Evolutionary conservation across 2,329 filamentous ascomycete genomes (phyloP).

Genomic region (Xylaria sp.): DNA sequence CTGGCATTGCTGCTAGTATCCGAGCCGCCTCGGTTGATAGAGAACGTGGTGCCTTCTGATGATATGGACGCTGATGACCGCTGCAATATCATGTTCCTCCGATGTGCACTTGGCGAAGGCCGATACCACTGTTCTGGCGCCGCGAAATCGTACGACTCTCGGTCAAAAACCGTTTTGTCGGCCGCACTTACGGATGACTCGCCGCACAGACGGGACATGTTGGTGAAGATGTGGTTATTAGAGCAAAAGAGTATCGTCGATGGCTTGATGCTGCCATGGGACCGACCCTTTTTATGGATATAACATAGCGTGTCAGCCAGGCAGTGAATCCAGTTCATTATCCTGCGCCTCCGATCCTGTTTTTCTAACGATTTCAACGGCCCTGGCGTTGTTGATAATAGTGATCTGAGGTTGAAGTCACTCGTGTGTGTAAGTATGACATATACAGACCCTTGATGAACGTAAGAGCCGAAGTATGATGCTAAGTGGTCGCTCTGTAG

Average conservation of each 20-base stretch:
- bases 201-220: conserved; percentile 58
- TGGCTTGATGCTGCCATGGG: conserved; percentile 72
- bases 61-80: conserved; percentile 39
- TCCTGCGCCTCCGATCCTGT: conserved; percentile 60
- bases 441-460: conserved; percentile 66
- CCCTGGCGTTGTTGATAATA: conserved; percentile 66
- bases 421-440: conserved; percentile 69
- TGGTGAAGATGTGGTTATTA: conserved; percentile 69
- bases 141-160: conserved; percentile 74
- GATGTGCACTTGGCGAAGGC: conserved; percentile 45
- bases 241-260: conserved; percentile 71
- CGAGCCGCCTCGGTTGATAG: conserved; percentile 45
- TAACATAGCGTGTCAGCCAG: conserved; percentile 71
- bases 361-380: conserved; percentile 68
- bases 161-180: conserved; percentile 61
- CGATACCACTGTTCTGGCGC: conserved; percentile 70
- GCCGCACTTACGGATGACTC: conserved; percentile 49
- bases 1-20: conserved; percentile 40
- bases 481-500: conserved; percentile 72
- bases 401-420: conserved; percentile 70
- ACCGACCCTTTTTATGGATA: conserved; percentile 67
- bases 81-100: conserved; percentile 35
- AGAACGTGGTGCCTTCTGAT: conserved; percentile 44
- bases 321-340: conserved; percentile 79
- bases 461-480: conserved; percentile 75